phyloP scores from a whole-genome alignment of 2,329 filamentous ascomycete species.

The Fonsecaea pedrosoi region DNA sequence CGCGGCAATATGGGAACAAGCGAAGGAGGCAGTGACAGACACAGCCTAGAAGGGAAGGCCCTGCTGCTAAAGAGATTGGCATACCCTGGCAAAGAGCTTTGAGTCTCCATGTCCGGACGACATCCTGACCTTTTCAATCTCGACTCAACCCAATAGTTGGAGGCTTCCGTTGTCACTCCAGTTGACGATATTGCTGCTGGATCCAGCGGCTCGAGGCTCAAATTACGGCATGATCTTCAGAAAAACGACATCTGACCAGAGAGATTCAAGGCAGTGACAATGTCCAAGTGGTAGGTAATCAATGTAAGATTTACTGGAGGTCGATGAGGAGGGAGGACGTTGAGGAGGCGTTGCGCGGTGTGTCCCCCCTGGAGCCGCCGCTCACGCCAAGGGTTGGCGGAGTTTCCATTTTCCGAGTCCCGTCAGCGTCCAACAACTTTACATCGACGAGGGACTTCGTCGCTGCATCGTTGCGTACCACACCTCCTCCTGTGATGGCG shows the following conservation, averaged over 20 bases:
- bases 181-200: constrained; percentile 2
- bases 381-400: constrained; percentile 15
- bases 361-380: constrained; percentile 1
- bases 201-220: constrained; percentile 4
- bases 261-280: not conserved
- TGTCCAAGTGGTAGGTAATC: not conserved
- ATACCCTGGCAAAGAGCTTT: constrained; percentile 97
- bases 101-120: constrained; percentile 84
- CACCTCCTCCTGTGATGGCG: constrained; percentile 20
- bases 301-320: constrained; percentile 13
- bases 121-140: constrained; percentile 53
- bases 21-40: constrained; percentile 27
- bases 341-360: not conserved
- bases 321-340: not conserved
- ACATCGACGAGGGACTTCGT: too few species aligned
- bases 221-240: constrained; percentile 9
- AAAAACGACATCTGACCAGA: not conserved
- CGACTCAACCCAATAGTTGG: not conserved
- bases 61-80: constrained; percentile 47
- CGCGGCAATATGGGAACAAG: constrained; percentile 14
- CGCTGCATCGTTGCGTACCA: not conserved
- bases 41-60: constrained; percentile 33
- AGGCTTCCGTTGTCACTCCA: constrained; percentile 4
- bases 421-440: not conserved
- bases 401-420: constrained; percentile 16